Percentiles rank a stretch among this genome's conserved stretches.
These are phyloP conservation scores for Cotoneaster glaucophyllus DNA, from an alignment of 306 rosid genomes.

Conservation along the genomic window DNA sequence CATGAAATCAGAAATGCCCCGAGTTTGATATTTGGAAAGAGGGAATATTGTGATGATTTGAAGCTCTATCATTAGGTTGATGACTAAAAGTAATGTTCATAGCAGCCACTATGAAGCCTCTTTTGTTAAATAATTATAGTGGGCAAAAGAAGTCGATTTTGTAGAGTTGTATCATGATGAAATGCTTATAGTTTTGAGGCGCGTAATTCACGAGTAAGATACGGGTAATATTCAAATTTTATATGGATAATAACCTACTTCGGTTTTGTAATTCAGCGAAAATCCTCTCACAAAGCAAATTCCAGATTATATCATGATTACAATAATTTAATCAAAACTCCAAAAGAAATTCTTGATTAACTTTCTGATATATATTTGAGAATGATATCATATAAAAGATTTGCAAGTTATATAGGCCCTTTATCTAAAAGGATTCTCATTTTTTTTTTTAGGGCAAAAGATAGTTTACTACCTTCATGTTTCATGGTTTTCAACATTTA, in stretches of 20 bases:
- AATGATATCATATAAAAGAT: not conserved
- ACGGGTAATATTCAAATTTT: too few species aligned
- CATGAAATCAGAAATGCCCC: not conserved
- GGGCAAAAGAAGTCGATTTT: conserved; percentile 2
- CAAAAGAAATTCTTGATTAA: not conserved
- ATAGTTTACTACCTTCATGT: too few species aligned
- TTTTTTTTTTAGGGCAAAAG: too few species aligned
- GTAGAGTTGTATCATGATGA: not conserved
- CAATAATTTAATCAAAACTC: not conserved
- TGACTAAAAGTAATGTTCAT: not conserved
- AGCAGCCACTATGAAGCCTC: not conserved
- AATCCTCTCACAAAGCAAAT: not conserved
- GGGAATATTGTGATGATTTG: conserved; percentile 7
- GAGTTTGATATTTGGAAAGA: not conserved
- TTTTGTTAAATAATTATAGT: not conserved
- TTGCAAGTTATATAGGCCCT: too few species aligned
- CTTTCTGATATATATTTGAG: not conserved
- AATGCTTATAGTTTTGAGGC: not conserved
- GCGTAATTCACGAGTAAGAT: too few species aligned
- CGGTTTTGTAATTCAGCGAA: too few species aligned
- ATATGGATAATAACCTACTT: too few species aligned
- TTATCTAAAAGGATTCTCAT: too few species aligned
- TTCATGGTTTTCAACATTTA: too few species aligned
- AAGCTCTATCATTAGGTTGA: not conserved
- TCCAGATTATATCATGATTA: not conserved